Percentiles rank a stretch among this genome's conserved stretches.
Conservation (phyloP, 768 basidiomycete species). For the Mycena galericulata region DNA sequence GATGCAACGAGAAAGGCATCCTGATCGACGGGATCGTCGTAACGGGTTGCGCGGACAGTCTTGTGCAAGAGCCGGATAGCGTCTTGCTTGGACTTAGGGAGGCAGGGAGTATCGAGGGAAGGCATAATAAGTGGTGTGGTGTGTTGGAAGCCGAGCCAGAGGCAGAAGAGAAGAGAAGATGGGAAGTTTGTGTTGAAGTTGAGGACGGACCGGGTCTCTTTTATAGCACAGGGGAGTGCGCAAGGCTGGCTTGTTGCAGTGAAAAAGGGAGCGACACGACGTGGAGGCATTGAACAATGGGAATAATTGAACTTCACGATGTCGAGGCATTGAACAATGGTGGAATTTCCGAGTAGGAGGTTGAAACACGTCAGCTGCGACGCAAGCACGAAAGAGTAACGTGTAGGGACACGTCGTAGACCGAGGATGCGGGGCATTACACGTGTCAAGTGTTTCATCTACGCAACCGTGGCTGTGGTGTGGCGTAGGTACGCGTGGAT, state of each 20-base stretch:
- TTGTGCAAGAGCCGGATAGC: not conserved
- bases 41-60: not conserved
- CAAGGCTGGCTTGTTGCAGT: too few species aligned
- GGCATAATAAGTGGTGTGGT: not conserved
- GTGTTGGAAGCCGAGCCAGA: too few species aligned
- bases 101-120: not conserved
- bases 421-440: not conserved
- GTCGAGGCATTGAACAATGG: constrained; percentile 4
- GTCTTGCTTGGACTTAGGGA: not conserved
- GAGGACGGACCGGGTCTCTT: not conserved
- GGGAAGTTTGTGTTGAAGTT: not conserved
- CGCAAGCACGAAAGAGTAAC: too few species aligned
- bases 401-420: not conserved
- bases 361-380: too few species aligned
- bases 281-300: too few species aligned
- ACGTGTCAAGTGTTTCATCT: too few species aligned
- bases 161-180: not conserved
- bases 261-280: too few species aligned
- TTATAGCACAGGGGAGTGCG: not conserved
- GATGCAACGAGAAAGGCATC: constrained; percentile 12
- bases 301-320: not conserved
- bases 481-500: too few species aligned
- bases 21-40: constrained; percentile 21
- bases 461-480: too few species aligned
- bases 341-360: not conserved